A percentile compares a stretch with the other conserved stretches of the same genome.
Conservation (phyloP, 2,329 filamentous ascomycete species). For the Proliferodiscus dingleyae region DNA sequence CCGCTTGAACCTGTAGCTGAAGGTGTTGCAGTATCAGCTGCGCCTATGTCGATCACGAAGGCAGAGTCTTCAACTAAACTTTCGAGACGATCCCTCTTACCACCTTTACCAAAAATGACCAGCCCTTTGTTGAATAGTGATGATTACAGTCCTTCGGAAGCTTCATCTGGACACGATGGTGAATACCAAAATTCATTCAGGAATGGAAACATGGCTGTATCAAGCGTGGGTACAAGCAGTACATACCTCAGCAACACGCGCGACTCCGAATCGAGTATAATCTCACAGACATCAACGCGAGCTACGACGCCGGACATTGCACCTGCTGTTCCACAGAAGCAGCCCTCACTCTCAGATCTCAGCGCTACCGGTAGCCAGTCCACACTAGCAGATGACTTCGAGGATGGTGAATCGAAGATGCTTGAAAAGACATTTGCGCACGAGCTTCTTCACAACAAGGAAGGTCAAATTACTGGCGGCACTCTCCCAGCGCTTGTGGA, state of each 20-base stretch:
- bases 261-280: conserved; percentile 73
- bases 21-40: conserved; percentile 13
- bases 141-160: conserved; percentile 45
- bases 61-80: conserved; percentile 34
- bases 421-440: conserved; percentile 89
- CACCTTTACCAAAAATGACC: conserved; percentile 53
- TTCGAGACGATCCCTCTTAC: conserved; percentile 45
- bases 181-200: conserved; percentile 50
- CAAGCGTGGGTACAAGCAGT: conserved; percentile 72
- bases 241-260: conserved; percentile 69
- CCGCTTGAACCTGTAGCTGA: conserved; percentile 16
- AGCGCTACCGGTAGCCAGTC: conserved; percentile 61
- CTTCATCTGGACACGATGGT: conserved; percentile 40
- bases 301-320: conserved; percentile 76
- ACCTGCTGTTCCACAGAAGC: conserved; percentile 32
- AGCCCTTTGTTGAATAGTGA: conserved; percentile 45
- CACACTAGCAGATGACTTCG: conserved; percentile 65
- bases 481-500: conserved; percentile 90
- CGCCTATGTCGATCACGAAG: conserved; percentile 28
- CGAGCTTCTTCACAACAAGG: conserved; percentile 89
- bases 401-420: conserved; percentile 77
- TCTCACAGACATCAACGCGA: conserved; percentile 79
- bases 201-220: conserved; percentile 67
- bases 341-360: conserved; percentile 63
- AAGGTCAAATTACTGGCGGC: conserved; percentile 89